Evolutionary conservation across 1,284 basidiomycete species (phyloP).

Genomic region (Pascua sp.): DNA sequence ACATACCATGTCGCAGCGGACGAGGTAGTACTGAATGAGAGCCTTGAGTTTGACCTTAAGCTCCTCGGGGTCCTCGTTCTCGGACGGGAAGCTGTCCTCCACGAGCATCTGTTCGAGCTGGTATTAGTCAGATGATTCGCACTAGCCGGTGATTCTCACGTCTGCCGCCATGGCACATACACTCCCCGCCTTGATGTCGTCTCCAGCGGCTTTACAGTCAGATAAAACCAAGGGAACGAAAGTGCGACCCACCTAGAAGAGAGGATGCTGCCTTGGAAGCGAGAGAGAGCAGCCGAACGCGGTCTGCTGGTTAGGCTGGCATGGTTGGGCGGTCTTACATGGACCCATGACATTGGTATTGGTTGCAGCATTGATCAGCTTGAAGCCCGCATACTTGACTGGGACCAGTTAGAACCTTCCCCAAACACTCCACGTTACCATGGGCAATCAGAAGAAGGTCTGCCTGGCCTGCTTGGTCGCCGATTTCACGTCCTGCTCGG

Average conservation of each 20-base stretch:
- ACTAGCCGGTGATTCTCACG: background rate
- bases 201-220: slow-evolving; percentile 1
- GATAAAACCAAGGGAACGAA: background rate
- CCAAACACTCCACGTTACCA: background rate
- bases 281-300: slow-evolving; percentile 5
- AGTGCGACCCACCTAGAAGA: background rate
- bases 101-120: slow-evolving; percentile 6
- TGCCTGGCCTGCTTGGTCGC: background rate
- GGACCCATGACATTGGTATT: background rate
- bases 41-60: background rate
- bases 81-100: background rate
- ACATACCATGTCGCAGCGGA: slow-evolving; percentile 6
- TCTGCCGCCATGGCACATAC: slow-evolving; percentile 3
- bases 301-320: slow-evolving; percentile 1
- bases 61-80: background rate
- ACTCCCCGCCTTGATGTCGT: background rate
- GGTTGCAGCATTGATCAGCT: slow-evolving; percentile 6
- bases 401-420: background rate
- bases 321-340: background rate
- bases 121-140: background rate
- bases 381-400: slow-evolving; percentile 12
- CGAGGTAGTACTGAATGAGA: slow-evolving; percentile 6
- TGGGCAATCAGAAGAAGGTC: slow-evolving; percentile 5
- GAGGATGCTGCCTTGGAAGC: background rate
- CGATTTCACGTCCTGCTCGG: background rate